Evolutionary conservation across 768 basidiomycete genomes (phyloP).

Genomic region (Lentinula boryana): DNA sequence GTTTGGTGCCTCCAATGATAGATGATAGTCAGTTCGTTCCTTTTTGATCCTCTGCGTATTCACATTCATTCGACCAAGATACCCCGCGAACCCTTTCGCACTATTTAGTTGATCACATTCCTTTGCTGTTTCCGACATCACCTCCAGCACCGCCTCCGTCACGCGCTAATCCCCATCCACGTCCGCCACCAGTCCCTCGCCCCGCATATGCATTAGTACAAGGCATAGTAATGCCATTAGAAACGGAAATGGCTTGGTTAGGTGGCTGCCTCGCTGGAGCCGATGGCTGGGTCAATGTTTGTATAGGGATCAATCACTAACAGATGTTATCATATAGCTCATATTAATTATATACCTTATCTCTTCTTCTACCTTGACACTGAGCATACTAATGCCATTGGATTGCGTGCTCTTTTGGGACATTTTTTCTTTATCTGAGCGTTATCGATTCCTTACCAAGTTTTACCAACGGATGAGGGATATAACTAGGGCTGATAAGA

Average conservation of each 20-base stretch:
- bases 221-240: slow-evolving; percentile 75
- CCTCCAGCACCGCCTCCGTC: slow-evolving; percentile 39
- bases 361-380: neutral
- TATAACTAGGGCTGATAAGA: too few species aligned
- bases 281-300: slow-evolving; percentile 94
- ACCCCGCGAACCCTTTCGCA: slow-evolving; percentile 63
- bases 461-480: too few species aligned
- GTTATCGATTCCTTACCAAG: too few species aligned
- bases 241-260: slow-evolving; percentile 93
- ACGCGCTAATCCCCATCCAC: slow-evolving; percentile 30
- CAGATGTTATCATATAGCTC: neutral
- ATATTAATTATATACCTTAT: neutral
- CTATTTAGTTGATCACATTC: slow-evolving; percentile 67
- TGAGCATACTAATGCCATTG: neutral
- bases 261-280: slow-evolving; percentile 87
- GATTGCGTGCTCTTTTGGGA: too few species aligned
- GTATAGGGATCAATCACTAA: slow-evolving; percentile 53
- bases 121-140: slow-evolving; percentile 67
- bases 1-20: slow-evolving; percentile 73
- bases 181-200: slow-evolving; percentile 31
- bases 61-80: slow-evolving; percentile 36
- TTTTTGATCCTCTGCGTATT: neutral
- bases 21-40: slow-evolving; percentile 58
- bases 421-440: too few species aligned
- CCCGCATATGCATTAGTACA: slow-evolving; percentile 80